phyloP scores from a whole-genome alignment of 2,329 filamentous ascomycete species.

The Fusarium drepaniforme region DNA sequence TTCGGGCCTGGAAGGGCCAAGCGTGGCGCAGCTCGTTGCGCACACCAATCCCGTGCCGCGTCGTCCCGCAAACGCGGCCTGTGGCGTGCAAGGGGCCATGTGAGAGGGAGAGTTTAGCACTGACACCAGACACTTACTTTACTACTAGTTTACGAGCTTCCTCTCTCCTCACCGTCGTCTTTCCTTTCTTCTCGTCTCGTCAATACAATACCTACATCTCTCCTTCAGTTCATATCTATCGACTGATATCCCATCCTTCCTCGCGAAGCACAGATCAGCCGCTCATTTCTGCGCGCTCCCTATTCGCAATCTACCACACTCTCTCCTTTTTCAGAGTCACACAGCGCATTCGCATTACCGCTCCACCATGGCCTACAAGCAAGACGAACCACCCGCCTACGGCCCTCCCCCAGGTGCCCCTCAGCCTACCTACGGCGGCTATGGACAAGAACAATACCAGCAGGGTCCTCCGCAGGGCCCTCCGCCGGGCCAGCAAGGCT shows the following conservation, averaged over 20 bases:
- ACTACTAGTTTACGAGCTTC: constrained; percentile 16
- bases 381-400: constrained; percentile 65
- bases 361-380: constrained; percentile 51
- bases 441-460: constrained; percentile 50
- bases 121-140: constrained; percentile 22
- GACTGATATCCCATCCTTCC: constrained; percentile 9
- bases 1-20: constrained; percentile 39
- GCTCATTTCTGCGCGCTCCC: constrained; percentile 4
- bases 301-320: background rate
- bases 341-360: background rate
- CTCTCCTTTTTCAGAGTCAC: constrained; percentile 15
- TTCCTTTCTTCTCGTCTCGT: constrained; percentile 15
- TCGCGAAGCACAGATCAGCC: background rate
- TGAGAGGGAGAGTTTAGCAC: constrained; percentile 43
- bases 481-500: constrained; percentile 42
- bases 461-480: constrained; percentile 6
- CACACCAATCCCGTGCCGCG: constrained; percentile 40
- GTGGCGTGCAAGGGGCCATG: constrained; percentile 43
- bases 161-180: constrained; percentile 20
- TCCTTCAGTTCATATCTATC: constrained; percentile 8
- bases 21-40: constrained; percentile 48
- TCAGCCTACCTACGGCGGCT: constrained; percentile 59
- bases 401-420: constrained; percentile 53
- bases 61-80: constrained; percentile 41
- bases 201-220: constrained; percentile 15